Evolutionary conservation across 108 stramenopile species (phyloP).

Genomic region (Conticribra guillardii): DNA sequence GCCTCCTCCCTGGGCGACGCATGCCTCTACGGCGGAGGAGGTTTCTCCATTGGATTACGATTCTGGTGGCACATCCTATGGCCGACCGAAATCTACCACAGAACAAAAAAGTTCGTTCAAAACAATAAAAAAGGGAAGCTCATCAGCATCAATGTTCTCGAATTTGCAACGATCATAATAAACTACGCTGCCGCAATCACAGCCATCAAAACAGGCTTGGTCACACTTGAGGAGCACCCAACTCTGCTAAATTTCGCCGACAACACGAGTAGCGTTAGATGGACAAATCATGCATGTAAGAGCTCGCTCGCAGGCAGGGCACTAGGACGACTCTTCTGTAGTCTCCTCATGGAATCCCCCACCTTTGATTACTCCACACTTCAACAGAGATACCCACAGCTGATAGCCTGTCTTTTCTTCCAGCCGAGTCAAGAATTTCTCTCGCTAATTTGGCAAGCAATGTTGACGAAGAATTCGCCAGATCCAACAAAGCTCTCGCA

Average conservation of each 20-base stretch:
- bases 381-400: slow-evolving; percentile 16
- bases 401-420: slow-evolving; percentile 10
- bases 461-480: slow-evolving; percentile 2
- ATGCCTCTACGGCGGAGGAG: slow-evolving; percentile 19
- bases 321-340: slow-evolving; percentile 18
- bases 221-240: neutral
- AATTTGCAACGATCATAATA: slow-evolving; percentile 26
- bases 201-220: neutral
- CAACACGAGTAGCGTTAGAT: slow-evolving; percentile 9
- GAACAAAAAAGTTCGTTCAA: neutral
- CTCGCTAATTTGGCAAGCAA: neutral
- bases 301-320: slow-evolving; percentile 16
- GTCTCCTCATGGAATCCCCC: slow-evolving; percentile 10
- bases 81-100: neutral
- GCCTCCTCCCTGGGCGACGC: slow-evolving; percentile 1
- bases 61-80: slow-evolving; percentile 25
- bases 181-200: slow-evolving; percentile 9
- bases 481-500: neutral
- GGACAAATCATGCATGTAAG: slow-evolving; percentile 15
- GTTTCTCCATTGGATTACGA: neutral
- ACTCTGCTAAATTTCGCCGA: slow-evolving; percentile 7
- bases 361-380: slow-evolving; percentile 18
- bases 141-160: too few relatives aligned
- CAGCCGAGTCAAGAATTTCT: slow-evolving; percentile 4
- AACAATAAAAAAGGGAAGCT: slow-evolving; percentile 4